Percentiles rank a stretch among this genome's conserved stretches.
Evolutionary conservation across 2,329 filamentous ascomycete genomes (phyloP).

Genomic region (Lachnellula cervina): DNA sequence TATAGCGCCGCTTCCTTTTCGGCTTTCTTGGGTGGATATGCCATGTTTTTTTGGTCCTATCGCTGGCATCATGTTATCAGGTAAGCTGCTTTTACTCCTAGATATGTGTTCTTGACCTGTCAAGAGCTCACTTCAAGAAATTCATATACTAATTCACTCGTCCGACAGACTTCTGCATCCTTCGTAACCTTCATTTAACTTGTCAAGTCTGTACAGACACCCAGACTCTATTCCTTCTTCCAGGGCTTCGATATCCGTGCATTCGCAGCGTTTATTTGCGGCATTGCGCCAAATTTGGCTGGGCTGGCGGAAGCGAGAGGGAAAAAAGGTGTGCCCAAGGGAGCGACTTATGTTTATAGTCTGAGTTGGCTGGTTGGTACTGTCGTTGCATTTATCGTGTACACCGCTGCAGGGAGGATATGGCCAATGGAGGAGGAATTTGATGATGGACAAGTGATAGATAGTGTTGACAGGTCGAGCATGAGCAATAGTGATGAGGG

Average conservation of each 20-base stretch:
- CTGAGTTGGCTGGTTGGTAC: constrained; percentile 23
- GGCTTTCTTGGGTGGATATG: constrained; percentile 30
- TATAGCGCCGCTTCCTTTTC: constrained; percentile 26
- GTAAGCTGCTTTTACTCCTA: no score
- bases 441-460: constrained; percentile 12
- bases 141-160: no score
- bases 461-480: constrained; percentile 10
- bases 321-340: constrained; percentile 14
- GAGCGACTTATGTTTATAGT: constrained; percentile 22
- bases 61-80: constrained; percentile 34
- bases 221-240: constrained; percentile 20
- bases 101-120: no score
- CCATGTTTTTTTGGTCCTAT: constrained; percentile 35
- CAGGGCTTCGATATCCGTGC: constrained; percentile 20
- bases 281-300: constrained; percentile 18
- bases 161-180: constrained; percentile 27
- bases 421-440: constrained; percentile 21
- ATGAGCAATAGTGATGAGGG: constrained; percentile 11
- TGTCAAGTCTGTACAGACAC: constrained; percentile 30
- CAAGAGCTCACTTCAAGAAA: no score
- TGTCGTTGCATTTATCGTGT: constrained; percentile 16
- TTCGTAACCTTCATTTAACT: constrained; percentile 31
- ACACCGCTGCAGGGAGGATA: constrained; percentile 11
- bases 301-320: constrained; percentile 21
- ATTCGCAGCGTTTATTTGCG: constrained; percentile 17